phyloP scores from a whole-genome alignment of 768 basidiomycete genomes.

The Lentinula raphanica region DNA sequence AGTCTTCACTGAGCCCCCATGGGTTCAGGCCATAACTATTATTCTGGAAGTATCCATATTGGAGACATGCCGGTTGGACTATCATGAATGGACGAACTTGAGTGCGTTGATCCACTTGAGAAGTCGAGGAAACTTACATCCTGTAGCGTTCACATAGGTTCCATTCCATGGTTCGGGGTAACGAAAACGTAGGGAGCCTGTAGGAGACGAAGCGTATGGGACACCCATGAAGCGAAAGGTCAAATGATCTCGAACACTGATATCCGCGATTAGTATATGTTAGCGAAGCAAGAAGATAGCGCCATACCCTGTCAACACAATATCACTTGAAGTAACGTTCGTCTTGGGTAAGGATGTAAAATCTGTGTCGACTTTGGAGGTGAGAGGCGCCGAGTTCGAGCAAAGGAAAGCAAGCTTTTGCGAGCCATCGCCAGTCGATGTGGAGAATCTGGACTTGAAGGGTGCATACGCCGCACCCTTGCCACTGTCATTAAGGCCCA shows the following conservation, averaged over 20 bases:
- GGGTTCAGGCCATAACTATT: too few relatives aligned
- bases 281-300: not conserved
- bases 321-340: constrained; percentile 8
- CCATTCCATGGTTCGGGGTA: constrained; percentile 26
- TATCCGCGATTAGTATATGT: not conserved
- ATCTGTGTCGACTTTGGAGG: constrained; percentile 14
- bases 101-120: not conserved
- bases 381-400: constrained; percentile 15
- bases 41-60: too few relatives aligned
- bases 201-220: constrained; percentile 32
- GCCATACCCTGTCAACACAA: constrained; percentile 10
- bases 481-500: constrained; percentile 2
- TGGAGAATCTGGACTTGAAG: not conserved
- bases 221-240: constrained; percentile 40
- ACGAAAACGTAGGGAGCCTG: constrained; percentile 24
- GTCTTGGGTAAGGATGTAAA: constrained; percentile 11
- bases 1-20: too few relatives aligned
- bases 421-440: not conserved
- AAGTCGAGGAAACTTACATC: constrained; percentile 17
- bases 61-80: constrained; percentile 16
- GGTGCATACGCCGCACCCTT: not conserved
- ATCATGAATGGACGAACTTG: not conserved
- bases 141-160: constrained; percentile 23
- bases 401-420: constrained; percentile 12
- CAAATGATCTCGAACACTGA: constrained; percentile 32